A percentile compares a stretch with the other conserved stretches of the same genome.
These are phyloP conservation scores for Fraxinus quadrangulata DNA, from an alignment of 257 asterid species.

Conservation along the genomic window DNA sequence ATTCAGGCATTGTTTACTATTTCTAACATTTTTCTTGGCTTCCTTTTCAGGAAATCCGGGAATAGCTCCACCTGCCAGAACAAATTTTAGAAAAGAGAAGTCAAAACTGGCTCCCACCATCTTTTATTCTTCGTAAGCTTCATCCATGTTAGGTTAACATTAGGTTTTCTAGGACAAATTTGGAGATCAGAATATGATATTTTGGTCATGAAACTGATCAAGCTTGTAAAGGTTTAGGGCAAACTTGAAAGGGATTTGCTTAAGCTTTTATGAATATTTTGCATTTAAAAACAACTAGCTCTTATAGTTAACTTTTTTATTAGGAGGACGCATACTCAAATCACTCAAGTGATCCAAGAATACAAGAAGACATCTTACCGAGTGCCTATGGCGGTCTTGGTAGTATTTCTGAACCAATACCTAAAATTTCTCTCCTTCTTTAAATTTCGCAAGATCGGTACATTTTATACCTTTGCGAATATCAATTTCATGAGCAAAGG, in stretches of 20 bases:
- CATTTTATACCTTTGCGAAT: background rate
- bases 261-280: background rate
- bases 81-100: slow-evolving; percentile 54
- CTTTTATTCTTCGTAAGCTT: slow-evolving; percentile 80
- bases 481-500: slow-evolving; percentile 9
- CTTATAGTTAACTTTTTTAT: slow-evolving; percentile 21
- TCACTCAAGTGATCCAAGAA: slow-evolving; percentile 85
- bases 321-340: slow-evolving; percentile 95
- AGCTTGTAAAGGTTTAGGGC: background rate
- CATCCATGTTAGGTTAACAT: background rate
- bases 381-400: slow-evolving; percentile 89
- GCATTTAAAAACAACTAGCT: slow-evolving; percentile 20
- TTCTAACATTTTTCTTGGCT: slow-evolving; percentile 12
- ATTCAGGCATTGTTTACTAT: background rate
- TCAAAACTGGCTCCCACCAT: slow-evolving; percentile 57
- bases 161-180: background rate
- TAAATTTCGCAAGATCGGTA: background rate
- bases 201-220: background rate
- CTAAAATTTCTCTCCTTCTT: slow-evolving; percentile 8
- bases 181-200: background rate
- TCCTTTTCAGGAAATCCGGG: slow-evolving; percentile 48
- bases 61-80: slow-evolving; percentile 38
- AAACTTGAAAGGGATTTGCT: background rate
- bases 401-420: slow-evolving; percentile 35
- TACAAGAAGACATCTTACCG: slow-evolving; percentile 83